A percentile compares a stretch with the other conserved stretches of the same genome.
Evolutionary conservation across 2,329 filamentous ascomycete species (phyloP).

Genomic region (Hymenoscyphus fructigenus): DNA sequence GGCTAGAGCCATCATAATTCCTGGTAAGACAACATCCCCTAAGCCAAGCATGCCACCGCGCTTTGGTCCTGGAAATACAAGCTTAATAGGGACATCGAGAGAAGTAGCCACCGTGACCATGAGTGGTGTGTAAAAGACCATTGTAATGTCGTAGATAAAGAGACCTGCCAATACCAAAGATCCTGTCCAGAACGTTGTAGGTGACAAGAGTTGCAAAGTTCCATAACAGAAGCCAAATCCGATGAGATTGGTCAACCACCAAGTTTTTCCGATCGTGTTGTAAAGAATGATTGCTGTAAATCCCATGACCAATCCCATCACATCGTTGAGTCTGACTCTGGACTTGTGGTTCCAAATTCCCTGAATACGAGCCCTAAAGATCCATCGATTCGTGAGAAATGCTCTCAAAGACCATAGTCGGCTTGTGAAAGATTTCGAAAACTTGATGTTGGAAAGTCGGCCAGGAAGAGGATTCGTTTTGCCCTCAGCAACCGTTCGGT

Average conservation of each 20-base stretch:
- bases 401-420: slow-evolving; percentile 52
- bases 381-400: slow-evolving; percentile 53
- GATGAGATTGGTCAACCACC: slow-evolving; percentile 74
- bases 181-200: slow-evolving; percentile 82
- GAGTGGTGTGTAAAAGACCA: slow-evolving; percentile 83
- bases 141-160: slow-evolving; percentile 94
- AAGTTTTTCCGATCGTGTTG: slow-evolving; percentile 32
- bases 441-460: slow-evolving; percentile 37
- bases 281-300: slow-evolving; percentile 30
- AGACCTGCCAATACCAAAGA: slow-evolving; percentile 74
- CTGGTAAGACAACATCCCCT: slow-evolving; percentile 91
- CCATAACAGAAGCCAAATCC: slow-evolving; percentile 86
- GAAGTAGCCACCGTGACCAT: slow-evolving; percentile 88
- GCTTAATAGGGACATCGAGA: slow-evolving; percentile 89
- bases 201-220: slow-evolving; percentile 79
- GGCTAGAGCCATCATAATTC: slow-evolving; percentile 84
- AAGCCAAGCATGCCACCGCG: slow-evolving; percentile 81
- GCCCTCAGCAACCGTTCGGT: slow-evolving; percentile 21
- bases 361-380: slow-evolving; percentile 34
- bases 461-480: slow-evolving; percentile 44
- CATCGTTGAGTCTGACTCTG: slow-evolving; percentile 29
- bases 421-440: slow-evolving; percentile 30
- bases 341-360: slow-evolving; percentile 24
- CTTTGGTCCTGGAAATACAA: slow-evolving; percentile 70
- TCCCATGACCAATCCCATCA: slow-evolving; percentile 32